These are phyloP conservation scores for Boletellus deceptivus DNA, from an alignment of 1,284 basidiomycete genomes.

Conservation along the genomic window DNA sequence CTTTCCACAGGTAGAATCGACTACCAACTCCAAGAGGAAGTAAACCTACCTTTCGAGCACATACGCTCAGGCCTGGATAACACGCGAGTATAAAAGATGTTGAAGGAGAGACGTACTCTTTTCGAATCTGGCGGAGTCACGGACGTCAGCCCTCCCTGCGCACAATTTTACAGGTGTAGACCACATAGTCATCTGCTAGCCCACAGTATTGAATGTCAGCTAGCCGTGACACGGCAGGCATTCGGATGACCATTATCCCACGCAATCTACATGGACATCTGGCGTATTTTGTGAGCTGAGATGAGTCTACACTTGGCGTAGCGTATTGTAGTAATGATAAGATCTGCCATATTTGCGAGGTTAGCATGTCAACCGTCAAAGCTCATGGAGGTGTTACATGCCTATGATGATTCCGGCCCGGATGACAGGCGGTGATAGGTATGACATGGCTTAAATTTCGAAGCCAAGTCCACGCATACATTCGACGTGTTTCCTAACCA, in stretches of 20 bases:
- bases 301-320: slow-evolving; percentile 2
- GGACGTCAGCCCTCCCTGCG: not conserved
- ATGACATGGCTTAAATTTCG: slow-evolving; percentile 53
- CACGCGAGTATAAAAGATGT: not conserved
- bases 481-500: slow-evolving; percentile 77
- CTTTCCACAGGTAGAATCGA: not conserved
- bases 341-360: not conserved
- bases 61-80: not conserved
- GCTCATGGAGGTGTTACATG: not conserved
- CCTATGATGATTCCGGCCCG: not conserved
- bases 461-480: slow-evolving; percentile 92
- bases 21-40: not conserved
- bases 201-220: not conserved
- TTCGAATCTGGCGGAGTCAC: not conserved
- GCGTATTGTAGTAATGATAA: not conserved
- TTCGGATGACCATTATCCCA: not conserved
- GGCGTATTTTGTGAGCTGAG: slow-evolving; percentile 9
- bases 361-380: slow-evolving; percentile 2
- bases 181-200: not conserved
- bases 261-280: not conserved
- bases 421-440: too few species aligned
- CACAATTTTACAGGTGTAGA: not conserved
- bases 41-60: not conserved
- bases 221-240: not conserved
- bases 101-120: not conserved